A percentile compares a stretch with the other conserved stretches of the same genome.
Evolutionary conservation across 768 basidiomycete species (phyloP).

Genomic region (Aureoboletus auriporus): DNA sequence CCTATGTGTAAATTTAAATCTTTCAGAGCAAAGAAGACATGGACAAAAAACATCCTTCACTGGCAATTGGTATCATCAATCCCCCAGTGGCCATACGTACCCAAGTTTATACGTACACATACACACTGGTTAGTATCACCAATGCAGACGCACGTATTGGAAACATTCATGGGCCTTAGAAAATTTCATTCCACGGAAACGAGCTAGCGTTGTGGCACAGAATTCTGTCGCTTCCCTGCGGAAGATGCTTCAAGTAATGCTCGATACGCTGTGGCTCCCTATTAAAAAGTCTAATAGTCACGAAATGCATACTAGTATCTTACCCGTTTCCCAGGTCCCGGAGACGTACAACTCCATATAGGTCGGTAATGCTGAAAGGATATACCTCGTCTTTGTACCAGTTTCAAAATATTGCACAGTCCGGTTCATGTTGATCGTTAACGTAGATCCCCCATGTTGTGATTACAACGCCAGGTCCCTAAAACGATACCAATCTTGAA

Average conservation of each 20-base stretch:
- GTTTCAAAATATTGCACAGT: slow-evolving; percentile 25
- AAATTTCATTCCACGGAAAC: slow-evolving; percentile 25
- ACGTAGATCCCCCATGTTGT: slow-evolving; percentile 27
- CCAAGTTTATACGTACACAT: neutral
- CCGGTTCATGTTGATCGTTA: slow-evolving; percentile 27
- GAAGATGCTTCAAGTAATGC: slow-evolving; percentile 27
- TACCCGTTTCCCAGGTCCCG: slow-evolving; percentile 22
- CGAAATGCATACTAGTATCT: neutral
- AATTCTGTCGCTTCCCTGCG: slow-evolving; percentile 22
- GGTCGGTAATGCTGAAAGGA: no score
- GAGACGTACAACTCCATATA: slow-evolving; percentile 21
- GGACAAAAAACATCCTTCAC: neutral
- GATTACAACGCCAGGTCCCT: slow-evolving; percentile 17
- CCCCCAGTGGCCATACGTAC: slow-evolving; percentile 24
- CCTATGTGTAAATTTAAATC: no score
- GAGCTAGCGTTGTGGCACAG: slow-evolving; percentile 30
- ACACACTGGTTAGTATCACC: neutral
- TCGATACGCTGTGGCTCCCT: slow-evolving; percentile 21
- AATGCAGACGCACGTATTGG: slow-evolving; percentile 12
- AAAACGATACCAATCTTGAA: neutral
- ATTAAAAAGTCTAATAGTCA: neutral
- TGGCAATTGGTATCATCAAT: slow-evolving; percentile 16
- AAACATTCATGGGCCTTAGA: slow-evolving; percentile 20
- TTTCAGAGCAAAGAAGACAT: no score
- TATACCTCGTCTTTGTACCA: slow-evolving; percentile 29